Percentiles rank a stretch among this genome's conserved stretches.
Evolutionary conservation across 2,329 filamentous ascomycete species (phyloP).

Genomic region (Metarhizium humberi): DNA sequence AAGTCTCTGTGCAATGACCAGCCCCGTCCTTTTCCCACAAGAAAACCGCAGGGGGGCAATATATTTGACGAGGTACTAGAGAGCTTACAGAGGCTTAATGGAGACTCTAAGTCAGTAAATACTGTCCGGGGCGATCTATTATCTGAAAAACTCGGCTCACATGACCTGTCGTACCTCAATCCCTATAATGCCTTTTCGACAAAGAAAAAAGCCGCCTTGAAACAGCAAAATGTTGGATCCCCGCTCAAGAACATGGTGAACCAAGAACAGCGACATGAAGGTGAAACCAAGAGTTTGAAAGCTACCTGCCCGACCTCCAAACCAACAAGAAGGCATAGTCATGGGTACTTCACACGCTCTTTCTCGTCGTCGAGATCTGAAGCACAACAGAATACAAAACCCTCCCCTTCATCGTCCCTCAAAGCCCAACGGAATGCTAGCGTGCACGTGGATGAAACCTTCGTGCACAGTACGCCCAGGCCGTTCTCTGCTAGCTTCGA

Average conservation of each 20-base stretch:
- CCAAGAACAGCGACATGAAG: neutral
- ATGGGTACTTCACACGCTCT: conserved; percentile 5
- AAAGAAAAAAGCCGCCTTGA: conserved; percentile 5
- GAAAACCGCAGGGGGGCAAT: neutral
- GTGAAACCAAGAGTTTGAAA: neutral
- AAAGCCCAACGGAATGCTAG: neutral
- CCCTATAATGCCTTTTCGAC: conserved; percentile 14
- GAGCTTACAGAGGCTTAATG: neutral
- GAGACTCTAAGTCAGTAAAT: neutral
- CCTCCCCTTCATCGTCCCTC: neutral
- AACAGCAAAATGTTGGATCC: conserved; percentile 18
- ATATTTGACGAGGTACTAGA: conserved; percentile 7
- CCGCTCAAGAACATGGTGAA: conserved; percentile 15
- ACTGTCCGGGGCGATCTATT: neutral
- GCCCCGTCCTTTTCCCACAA: neutral
- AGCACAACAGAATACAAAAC: neutral
- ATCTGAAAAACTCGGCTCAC: neutral
- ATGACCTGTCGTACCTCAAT: conserved; percentile 11
- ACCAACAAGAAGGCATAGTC: neutral
- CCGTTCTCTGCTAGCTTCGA: neutral
- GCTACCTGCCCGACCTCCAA: neutral
- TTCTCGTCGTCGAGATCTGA: conserved; percentile 1
- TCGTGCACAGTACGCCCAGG: neutral
- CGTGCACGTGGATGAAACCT: no score
- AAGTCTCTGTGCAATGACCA: conserved; percentile 8